Evolutionary conservation across 2,329 filamentous ascomycete species (phyloP).

Genomic region (Stagonosporopsis cucurbitacearum): DNA sequence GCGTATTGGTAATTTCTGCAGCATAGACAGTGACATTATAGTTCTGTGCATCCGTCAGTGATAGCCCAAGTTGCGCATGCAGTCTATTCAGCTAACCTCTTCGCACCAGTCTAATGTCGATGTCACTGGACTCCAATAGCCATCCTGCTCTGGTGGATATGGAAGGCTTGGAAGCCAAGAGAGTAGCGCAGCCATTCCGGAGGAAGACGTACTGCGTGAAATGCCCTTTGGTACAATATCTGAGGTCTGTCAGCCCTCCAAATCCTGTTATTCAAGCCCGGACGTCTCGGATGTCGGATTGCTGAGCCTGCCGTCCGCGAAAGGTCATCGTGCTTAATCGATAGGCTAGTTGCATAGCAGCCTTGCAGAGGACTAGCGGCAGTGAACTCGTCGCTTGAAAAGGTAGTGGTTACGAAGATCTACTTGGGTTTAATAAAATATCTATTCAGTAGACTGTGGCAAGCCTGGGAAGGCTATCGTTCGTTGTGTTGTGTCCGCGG

Average conservation of each 20-base stretch:
- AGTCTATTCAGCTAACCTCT: slow-evolving; percentile 61
- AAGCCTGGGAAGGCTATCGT: neutral
- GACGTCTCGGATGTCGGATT: slow-evolving; percentile 26
- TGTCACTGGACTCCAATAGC: slow-evolving; percentile 73
- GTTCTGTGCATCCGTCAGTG: slow-evolving; percentile 58
- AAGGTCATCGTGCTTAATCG: slow-evolving; percentile 18
- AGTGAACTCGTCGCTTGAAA: neutral
- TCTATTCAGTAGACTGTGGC: neutral
- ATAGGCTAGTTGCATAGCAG: slow-evolving; percentile 12
- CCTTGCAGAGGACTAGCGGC: neutral
- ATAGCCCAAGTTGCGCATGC: neutral
- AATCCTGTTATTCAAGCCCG: slow-evolving; percentile 16
- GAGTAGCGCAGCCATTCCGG: slow-evolving; percentile 41
- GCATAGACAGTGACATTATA: slow-evolving; percentile 77
- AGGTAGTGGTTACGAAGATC: neutral
- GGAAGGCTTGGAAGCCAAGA: slow-evolving; percentile 53
- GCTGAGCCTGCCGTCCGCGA: slow-evolving; percentile 20
- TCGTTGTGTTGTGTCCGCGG: slow-evolving; percentile 17
- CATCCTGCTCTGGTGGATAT: slow-evolving; percentile 60
- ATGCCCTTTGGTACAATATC: neutral
- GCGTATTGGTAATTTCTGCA: slow-evolving; percentile 78
- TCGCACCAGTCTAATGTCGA: slow-evolving; percentile 82
- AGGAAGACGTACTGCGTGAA: neutral
- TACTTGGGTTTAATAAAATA: too few relatives aligned
- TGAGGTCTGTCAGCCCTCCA: slow-evolving; percentile 6